These are phyloP conservation scores for Penicillium fuscoglaucum DNA, from an alignment of 2,329 filamentous ascomycete species.

Conservation along the genomic window DNA sequence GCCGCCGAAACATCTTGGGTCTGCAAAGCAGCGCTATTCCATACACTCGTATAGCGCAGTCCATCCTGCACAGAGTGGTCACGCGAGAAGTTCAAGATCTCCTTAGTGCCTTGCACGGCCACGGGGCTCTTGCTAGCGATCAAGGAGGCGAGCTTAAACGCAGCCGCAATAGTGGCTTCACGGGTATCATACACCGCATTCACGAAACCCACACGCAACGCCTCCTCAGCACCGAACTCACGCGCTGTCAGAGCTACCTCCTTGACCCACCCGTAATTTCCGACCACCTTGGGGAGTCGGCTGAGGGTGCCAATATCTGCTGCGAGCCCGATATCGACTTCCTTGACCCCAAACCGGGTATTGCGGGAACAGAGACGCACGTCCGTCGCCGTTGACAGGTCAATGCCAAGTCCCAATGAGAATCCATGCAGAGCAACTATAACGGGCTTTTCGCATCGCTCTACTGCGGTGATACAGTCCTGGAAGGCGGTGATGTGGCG, in stretches of 20 bases:
- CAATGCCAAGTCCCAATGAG: conserved; percentile 74
- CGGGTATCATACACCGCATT: conserved; percentile 52
- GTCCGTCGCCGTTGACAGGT: conserved; percentile 52
- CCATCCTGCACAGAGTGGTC: conserved; percentile 77
- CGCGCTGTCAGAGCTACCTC: conserved; percentile 49
- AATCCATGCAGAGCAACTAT: conserved; percentile 80
- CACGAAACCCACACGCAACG: conserved; percentile 46
- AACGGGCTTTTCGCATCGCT: conserved; percentile 89
- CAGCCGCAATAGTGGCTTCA: conserved; percentile 61
- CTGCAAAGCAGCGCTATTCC: conserved; percentile 84
- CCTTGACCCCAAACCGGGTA: conserved; percentile 47
- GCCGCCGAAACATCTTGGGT: conserved; percentile 74
- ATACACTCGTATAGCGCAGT: conserved; percentile 78
- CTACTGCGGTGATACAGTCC: conserved; percentile 70
- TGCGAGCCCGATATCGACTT: conserved; percentile 52
- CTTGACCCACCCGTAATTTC: conserved; percentile 50
- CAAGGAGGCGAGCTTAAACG: conserved; percentile 61
- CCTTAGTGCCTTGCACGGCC: conserved; percentile 83
- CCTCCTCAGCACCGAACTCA: conserved; percentile 48
- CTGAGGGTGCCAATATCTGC: conserved; percentile 51
- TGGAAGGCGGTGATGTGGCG: conserved; percentile 79
- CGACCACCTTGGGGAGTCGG: conserved; percentile 50
- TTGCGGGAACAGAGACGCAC: conserved; percentile 43
- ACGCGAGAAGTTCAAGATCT: conserved; percentile 76
- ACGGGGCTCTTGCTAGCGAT: conserved; percentile 84